Percentiles rank a stretch among this genome's conserved stretches.
phyloP scores from a whole-genome alignment of 331 rosid genomes.

The Erythrophleum ivorense region DNA sequence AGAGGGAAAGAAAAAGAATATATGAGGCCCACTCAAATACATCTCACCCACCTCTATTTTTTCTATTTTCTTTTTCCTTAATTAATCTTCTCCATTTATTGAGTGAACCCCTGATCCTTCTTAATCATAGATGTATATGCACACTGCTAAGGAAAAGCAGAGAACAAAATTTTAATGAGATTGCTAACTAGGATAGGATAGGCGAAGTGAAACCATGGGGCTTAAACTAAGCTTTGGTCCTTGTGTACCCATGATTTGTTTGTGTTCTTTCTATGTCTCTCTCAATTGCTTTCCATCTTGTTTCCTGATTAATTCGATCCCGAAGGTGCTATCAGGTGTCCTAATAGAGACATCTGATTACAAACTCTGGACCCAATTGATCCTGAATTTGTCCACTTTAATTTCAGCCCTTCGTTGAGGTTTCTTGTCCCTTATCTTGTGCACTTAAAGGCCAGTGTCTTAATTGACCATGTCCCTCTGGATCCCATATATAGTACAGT shows the following conservation, averaged over 20 bases:
- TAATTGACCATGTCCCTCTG: neutral
- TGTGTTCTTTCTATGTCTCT: slow-evolving; percentile 9
- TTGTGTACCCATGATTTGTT: neutral
- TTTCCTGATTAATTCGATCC: neutral
- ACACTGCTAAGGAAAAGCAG: neutral
- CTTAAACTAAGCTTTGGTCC: neutral
- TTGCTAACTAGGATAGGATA: neutral
- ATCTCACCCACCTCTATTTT: no score
- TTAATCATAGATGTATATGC: neutral
- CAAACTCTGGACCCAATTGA: slow-evolving; percentile 13
- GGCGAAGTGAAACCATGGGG: slow-evolving; percentile 15
- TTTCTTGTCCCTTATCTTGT: slow-evolving; percentile 25
- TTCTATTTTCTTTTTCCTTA: no score
- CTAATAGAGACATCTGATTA: neutral
- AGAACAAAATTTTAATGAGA: neutral
- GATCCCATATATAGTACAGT: slow-evolving; percentile 1
- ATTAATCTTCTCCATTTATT: no score
- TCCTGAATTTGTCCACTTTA: neutral
- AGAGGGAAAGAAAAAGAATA: no score
- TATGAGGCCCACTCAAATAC: no score
- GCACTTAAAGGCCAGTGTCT: neutral
- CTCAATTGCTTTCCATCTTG: slow-evolving; percentile 6
- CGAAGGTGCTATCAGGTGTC: neutral
- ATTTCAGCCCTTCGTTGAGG: slow-evolving; percentile 15
- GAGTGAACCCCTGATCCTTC: no score